Conservation (phyloP, 768 basidiomycete species). For the Hericium rajendrae region DNA sequence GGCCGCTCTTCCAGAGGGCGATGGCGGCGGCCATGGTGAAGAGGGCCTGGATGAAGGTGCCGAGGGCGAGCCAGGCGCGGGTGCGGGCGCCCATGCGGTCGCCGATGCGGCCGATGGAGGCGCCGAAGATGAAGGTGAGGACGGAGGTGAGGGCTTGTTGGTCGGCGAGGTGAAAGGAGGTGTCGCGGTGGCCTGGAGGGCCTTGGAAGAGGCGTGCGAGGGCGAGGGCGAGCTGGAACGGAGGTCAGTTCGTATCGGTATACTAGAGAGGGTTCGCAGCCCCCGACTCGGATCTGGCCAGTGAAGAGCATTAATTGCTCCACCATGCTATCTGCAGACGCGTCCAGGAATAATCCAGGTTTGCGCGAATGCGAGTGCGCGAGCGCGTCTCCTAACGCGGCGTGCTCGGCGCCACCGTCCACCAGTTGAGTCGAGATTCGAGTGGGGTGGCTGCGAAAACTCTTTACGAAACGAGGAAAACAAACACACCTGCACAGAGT, state of each 20-base stretch:
- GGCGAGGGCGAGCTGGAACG: conserved; percentile 59
- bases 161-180: conserved; percentile 68
- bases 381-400: too few species aligned
- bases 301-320: too few species aligned
- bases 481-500: conserved; percentile 49
- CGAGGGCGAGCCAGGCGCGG: conserved; percentile 63
- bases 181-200: conserved; percentile 36
- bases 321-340: too few species aligned
- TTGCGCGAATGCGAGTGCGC: too few species aligned
- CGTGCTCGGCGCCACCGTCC: too few species aligned
- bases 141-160: conserved; percentile 79
- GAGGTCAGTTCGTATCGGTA: background rate
- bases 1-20: conserved; percentile 58
- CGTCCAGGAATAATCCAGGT: too few species aligned
- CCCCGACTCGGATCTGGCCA: too few species aligned
- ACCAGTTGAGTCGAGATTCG: too few species aligned
- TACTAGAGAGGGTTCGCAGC: background rate
- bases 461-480: background rate
- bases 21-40: conserved; percentile 69
- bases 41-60: conserved; percentile 66
- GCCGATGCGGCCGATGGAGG: conserved; percentile 77
- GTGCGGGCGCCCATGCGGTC: conserved; percentile 67
- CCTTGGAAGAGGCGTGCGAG: conserved; percentile 68
- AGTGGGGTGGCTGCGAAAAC: too few species aligned
- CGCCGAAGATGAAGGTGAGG: conserved; percentile 64